A percentile compares a stretch with the other conserved stretches of the same genome.
Conservation (phyloP, 2,329 filamentous ascomycete genomes). For the Clonostachys chloroleuca region DNA sequence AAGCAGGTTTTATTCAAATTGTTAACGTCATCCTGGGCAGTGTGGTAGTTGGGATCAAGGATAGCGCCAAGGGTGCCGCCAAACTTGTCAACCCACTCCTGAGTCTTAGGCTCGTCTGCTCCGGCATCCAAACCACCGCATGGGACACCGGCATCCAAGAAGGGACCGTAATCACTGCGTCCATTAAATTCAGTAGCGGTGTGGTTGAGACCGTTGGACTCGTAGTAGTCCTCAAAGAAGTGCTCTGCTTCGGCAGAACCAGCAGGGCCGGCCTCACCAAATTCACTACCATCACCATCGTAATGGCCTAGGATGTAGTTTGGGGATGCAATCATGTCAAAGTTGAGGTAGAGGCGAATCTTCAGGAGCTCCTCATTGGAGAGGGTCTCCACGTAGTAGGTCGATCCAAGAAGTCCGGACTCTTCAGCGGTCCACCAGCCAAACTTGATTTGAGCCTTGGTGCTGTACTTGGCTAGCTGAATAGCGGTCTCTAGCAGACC, state of each 20-base stretch:
- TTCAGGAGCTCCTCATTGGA: constrained; percentile 31
- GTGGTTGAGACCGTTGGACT: constrained; percentile 30
- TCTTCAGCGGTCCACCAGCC: constrained; percentile 35
- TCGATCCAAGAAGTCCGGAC: constrained; percentile 24
- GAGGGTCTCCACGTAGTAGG: constrained; percentile 21
- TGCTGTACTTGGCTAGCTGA: constrained; percentile 49
- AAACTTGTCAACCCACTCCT: constrained; percentile 43
- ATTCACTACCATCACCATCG: constrained; percentile 48
- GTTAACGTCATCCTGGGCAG: constrained; percentile 41
- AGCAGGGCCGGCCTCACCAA: constrained; percentile 42
- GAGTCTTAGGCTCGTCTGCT: constrained; percentile 54
- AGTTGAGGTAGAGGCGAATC: constrained; percentile 59
- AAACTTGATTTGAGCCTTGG: constrained; percentile 44
- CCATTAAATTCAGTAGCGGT: constrained; percentile 48
- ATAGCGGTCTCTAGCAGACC: constrained; percentile 55
- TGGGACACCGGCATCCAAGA: constrained; percentile 50
- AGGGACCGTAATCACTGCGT: constrained; percentile 55
- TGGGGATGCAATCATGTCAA: constrained; percentile 53
- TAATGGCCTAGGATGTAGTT: constrained; percentile 16
- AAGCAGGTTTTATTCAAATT: constrained; percentile 51
- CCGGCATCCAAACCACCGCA: constrained; percentile 56
- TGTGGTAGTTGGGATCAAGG: constrained; percentile 54
- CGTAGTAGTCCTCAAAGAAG: constrained; percentile 43
- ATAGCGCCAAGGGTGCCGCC: constrained; percentile 48
- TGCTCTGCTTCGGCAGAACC: constrained; percentile 48